Base-by-base conservation (phyloP, 2,329 filamentous ascomycete genomes). In the Dothistroma pini region DNA sequence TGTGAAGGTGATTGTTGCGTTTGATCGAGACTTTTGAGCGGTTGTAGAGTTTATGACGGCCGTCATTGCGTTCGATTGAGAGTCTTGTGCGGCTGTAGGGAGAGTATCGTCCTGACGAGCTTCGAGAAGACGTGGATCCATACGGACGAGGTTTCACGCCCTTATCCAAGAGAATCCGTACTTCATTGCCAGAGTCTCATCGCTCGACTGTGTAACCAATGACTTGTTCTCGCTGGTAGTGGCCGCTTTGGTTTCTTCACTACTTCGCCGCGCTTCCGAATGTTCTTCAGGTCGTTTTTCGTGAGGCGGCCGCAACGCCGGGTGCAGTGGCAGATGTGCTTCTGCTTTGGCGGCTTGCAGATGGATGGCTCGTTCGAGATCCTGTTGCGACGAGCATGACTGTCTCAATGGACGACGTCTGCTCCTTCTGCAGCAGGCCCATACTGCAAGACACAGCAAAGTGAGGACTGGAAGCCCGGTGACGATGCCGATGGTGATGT, bases 121-220 rank as follows among this genome's bases (percentile, higher is more conserved):
- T 29, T 6, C 3, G 6, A 29, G 25, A 29, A 29, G 6, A 29
- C 25, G 25, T 29, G 6, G 6, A 29, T 6, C 25, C 25, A 29
- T 6, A 29, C 25, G 25, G 25, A 29, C 25, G 25, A 29, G 6
- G n/a, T 38, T 8, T 44, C 8, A 44, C n/a, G 41, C 41, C 9
- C 41, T 14, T 8, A 44, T 19, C 51, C 51, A 53, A 10, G 51
- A 29, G 51, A 53, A 53, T 35, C 51, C 51, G 35, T 53, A 53
- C 51, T 35, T 53, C 12, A 21, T 35, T 16, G 51, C 51, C 31
- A 53, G 19, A 35, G 35, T 53, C 31, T 53, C 51, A 53, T 53
- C 51, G n/a, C 51, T 53, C 51, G 51, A 32, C 14, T 53, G 51
- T 29, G 51, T 53, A 8, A 6, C 51, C 51, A 53, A 19, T n/a